Conservation (phyloP, 2,329 filamentous ascomycete species). For the Botrytis galanthina region DNA sequence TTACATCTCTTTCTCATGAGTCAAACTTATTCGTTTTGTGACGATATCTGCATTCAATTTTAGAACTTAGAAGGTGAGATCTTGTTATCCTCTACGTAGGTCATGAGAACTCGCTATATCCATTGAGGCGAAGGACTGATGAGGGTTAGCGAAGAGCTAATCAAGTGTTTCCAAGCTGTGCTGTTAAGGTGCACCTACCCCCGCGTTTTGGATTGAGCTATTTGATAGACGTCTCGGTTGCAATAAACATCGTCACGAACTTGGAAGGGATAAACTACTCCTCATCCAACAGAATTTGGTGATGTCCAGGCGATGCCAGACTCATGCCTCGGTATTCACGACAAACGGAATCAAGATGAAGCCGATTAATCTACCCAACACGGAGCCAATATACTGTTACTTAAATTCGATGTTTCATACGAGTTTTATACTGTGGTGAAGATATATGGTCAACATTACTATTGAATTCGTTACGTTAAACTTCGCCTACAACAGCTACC, state of each 20-base stretch:
- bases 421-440: neutral
- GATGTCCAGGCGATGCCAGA: neutral
- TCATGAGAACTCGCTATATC: neutral
- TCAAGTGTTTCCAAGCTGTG: neutral
- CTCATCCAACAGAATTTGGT: neutral
- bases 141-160: too few species aligned
- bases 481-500: neutral
- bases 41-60: neutral
- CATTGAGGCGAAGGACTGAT: neutral
- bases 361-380: neutral
- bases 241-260: neutral
- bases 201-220: neutral
- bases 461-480: neutral
- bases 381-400: neutral
- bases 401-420: neutral
- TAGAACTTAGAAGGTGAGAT: neutral
- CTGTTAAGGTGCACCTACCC: neutral
- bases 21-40: neutral
- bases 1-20: neutral
- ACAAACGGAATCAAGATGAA: neutral
- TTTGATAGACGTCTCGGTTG: neutral
- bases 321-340: neutral
- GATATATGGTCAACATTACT: neutral
- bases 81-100: neutral
- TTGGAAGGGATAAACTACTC: neutral